Percentiles rank a stretch among this genome's conserved stretches.
Conservation (phyloP, 2,329 filamentous ascomycete species). For the Clarireedia paspali region DNA sequence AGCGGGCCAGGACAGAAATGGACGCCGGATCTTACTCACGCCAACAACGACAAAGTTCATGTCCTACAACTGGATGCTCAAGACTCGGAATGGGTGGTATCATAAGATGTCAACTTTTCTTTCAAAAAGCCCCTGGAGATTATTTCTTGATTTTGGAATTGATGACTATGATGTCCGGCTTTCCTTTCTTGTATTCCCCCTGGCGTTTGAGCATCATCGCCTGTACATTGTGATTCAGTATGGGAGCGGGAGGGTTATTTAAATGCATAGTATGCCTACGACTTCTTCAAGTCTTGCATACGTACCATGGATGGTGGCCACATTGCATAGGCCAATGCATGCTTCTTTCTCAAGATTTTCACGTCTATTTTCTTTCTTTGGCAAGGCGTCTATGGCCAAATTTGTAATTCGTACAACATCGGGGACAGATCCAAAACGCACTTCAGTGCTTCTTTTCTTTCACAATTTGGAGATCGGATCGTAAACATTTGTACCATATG, state of each 20-base stretch:
- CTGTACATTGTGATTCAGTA: conserved; percentile 7
- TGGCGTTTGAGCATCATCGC: conserved; percentile 9
- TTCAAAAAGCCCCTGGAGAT: not conserved
- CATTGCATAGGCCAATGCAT: conserved; percentile 9
- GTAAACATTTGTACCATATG: not conserved
- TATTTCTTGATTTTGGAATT: not conserved
- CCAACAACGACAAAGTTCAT: conserved; percentile 14
- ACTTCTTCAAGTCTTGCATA: conserved; percentile 5
- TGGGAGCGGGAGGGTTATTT: conserved; percentile 1
- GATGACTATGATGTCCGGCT: not conserved
- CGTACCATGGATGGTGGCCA: conserved; percentile 8
- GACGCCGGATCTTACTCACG: conserved; percentile 14
- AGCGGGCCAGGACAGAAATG: conserved; percentile 22
- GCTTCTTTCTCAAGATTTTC: not conserved
- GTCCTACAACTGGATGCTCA: conserved; percentile 15
- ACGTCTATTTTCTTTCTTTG: not conserved
- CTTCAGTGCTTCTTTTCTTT: not conserved
- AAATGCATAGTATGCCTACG: conserved; percentile 5
- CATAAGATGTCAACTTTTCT: conserved; percentile 12
- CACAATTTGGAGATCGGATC: not conserved
- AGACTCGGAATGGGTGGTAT: conserved; percentile 29
- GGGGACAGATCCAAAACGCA: not conserved
- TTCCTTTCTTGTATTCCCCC: conserved; percentile 5
- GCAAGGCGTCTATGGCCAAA: conserved; percentile 4
- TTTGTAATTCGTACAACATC: not conserved